phyloP scores from a whole-genome alignment of 192 early-diverging fungal genomes.

The Linderina pennispora region DNA sequence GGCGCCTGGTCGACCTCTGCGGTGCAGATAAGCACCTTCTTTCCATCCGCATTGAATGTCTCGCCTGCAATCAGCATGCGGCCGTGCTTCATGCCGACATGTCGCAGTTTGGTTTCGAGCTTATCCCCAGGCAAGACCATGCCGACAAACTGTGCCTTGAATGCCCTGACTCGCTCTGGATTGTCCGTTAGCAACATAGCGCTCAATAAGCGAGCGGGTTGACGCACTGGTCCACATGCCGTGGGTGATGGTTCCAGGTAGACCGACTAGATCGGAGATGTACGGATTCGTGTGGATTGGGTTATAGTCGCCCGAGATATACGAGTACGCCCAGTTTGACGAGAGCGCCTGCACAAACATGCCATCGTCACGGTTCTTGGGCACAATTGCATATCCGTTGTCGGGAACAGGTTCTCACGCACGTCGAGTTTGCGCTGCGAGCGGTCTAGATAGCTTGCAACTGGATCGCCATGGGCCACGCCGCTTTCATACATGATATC shows the following conservation, averaged over 20 bases:
- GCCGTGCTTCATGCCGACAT: constrained; percentile 91
- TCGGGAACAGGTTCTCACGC: no score
- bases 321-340: constrained; percentile 78
- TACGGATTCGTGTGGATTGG: constrained; percentile 92
- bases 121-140: constrained; percentile 89
- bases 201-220: constrained; percentile 85
- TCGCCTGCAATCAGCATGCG: constrained; percentile 86
- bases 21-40: constrained; percentile 64
- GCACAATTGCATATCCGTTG: no score
- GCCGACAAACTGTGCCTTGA: constrained; percentile 71
- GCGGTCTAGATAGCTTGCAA: no score
- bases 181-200: constrained; percentile 81
- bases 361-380: no score
- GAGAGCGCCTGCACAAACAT: no score
- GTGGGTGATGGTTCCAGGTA: constrained; percentile 91
- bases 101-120: constrained; percentile 74
- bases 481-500: no score
- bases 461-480: no score
- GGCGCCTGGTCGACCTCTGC: constrained; percentile 87
- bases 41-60: constrained; percentile 67
- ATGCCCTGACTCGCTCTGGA: constrained; percentile 78
- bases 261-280: constrained; percentile 76
- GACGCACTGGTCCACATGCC: constrained; percentile 93
- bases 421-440: no score
- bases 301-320: constrained; percentile 78